phyloP scores from a whole-genome alignment of 495 filamentous ascomycete genomes.

The Trichoderma gamsii region DNA sequence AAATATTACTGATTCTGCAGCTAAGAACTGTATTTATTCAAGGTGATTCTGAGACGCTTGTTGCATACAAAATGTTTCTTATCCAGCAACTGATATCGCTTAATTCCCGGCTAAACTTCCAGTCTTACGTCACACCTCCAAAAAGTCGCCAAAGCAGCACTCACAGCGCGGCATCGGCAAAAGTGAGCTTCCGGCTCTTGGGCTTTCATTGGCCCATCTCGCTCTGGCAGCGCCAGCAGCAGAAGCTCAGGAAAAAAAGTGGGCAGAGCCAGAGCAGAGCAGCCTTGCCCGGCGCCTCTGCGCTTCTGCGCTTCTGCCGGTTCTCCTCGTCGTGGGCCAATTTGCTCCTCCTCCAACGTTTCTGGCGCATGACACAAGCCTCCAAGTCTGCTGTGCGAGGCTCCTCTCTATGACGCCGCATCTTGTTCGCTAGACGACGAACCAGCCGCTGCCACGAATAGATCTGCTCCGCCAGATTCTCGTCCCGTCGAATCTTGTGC shows the following conservation, averaged over 20 bases:
- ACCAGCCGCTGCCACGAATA: neutral
- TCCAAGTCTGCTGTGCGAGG: neutral
- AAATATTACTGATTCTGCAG: no score
- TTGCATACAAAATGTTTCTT: no score
- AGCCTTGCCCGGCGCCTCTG: neutral
- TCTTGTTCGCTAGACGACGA: neutral
- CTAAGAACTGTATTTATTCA: no score
- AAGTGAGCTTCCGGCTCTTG: constrained; percentile 1
- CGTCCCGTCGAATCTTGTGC: neutral
- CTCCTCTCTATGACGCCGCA: neutral
- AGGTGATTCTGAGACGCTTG: no score
- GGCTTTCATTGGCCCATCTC: neutral
- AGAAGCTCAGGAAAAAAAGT: constrained; percentile 11
- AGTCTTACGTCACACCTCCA: neutral
- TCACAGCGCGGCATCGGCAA: constrained; percentile 8
- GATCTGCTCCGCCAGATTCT: neutral
- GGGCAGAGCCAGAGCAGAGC: neutral
- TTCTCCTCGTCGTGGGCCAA: constrained; percentile 12
- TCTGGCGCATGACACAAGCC: neutral
- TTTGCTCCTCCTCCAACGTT: constrained; percentile 2
- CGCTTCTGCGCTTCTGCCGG: constrained; percentile 1
- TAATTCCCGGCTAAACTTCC: neutral
- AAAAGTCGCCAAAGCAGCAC: no score
- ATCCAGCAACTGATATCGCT: neutral
- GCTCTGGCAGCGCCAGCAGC: neutral